Conservation (phyloP, 2,329 filamentous ascomycete genomes). For the Epicoccum sorghinum region DNA sequence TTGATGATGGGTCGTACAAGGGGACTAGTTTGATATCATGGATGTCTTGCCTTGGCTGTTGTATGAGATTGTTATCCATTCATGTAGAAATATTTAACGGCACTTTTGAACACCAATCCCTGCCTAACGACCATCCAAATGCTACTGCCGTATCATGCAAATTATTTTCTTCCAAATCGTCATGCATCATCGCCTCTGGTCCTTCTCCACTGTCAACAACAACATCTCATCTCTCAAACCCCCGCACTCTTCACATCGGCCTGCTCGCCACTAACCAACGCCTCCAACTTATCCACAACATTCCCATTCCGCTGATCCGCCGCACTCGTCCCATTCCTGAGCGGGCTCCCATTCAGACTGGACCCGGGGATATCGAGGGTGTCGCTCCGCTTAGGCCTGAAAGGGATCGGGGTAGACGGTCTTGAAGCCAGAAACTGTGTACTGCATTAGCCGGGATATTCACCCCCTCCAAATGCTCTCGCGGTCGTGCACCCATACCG, state of each 20-base stretch:
- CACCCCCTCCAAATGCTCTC: background rate
- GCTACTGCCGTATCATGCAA: no score
- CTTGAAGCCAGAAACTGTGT: slow-evolving; percentile 73
- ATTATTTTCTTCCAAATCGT: no score
- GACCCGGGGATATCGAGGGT: slow-evolving; percentile 45
- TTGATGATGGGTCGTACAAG: no score
- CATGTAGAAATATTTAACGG: no score
- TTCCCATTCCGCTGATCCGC: slow-evolving; percentile 18
- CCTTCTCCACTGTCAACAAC: no score
- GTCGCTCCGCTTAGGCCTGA: slow-evolving; percentile 63
- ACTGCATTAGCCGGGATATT: slow-evolving; percentile 16
- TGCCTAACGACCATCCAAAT: no score
- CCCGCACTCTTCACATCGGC: slow-evolving; percentile 28
- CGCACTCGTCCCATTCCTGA: slow-evolving; percentile 5
- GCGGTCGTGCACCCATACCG: slow-evolving; percentile 62
- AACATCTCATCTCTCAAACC: slow-evolving; percentile 6
- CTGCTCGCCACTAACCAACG: slow-evolving; percentile 34
- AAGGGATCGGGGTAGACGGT: slow-evolving; percentile 70
- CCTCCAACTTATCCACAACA: slow-evolving; percentile 38
- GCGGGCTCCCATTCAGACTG: slow-evolving; percentile 25
- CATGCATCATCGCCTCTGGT: no score
- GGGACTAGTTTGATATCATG: no score
- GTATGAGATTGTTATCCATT: no score
- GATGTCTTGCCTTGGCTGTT: no score
- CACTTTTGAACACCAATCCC: no score